Evolutionary conservation across 768 basidiomycete genomes (phyloP).

Genomic region (Tubosaeta brunneosetosa): DNA sequence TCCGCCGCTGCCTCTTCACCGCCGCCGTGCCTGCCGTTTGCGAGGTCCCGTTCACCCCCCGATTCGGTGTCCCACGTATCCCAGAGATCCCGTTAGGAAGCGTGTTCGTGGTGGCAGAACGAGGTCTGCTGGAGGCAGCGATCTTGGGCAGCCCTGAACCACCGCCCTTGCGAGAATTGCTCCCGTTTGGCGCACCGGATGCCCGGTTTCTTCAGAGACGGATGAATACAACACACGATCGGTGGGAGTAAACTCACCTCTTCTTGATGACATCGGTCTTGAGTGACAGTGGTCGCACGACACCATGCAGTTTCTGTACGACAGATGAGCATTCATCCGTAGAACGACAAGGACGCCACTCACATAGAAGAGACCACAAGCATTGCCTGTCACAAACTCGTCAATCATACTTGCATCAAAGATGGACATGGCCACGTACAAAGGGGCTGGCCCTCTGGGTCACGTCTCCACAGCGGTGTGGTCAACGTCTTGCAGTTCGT

Average conservation of each 20-base stretch:
- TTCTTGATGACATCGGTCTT: conserved; percentile 99
- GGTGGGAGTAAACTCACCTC: conserved; percentile 44
- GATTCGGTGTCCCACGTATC: conserved; percentile 36
- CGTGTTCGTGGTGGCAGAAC: conserved; percentile 63
- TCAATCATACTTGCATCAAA: conserved; percentile 15
- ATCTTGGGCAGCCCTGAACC: conserved; percentile 65
- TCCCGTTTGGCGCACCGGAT: conserved; percentile 62
- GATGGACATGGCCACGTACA: conserved; percentile 47
- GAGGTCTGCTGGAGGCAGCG: conserved; percentile 68
- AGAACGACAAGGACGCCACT: conserved; percentile 33
- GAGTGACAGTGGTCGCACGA: conserved; percentile 87
- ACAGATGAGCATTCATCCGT: conserved; percentile 9
- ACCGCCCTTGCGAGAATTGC: conserved; percentile 54
- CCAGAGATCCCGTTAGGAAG: conserved; percentile 44
- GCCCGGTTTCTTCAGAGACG: conserved; percentile 63
- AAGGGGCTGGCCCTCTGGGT: conserved; percentile 88
- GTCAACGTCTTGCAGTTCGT: conserved; percentile 96
- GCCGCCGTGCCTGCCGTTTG: conserved; percentile 30
- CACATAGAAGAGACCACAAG: conserved; percentile 91
- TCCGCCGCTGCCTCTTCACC: conserved; percentile 80
- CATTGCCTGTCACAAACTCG: conserved; percentile 53
- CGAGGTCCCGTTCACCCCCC: conserved; percentile 16
- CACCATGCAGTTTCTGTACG: conserved; percentile 87
- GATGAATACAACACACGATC: background rate
- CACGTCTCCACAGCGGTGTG: conserved; percentile 88